phyloP scores from a whole-genome alignment of 202 grass and related monocot species.

The Schoenoplectus tabernaemontani region DNA sequence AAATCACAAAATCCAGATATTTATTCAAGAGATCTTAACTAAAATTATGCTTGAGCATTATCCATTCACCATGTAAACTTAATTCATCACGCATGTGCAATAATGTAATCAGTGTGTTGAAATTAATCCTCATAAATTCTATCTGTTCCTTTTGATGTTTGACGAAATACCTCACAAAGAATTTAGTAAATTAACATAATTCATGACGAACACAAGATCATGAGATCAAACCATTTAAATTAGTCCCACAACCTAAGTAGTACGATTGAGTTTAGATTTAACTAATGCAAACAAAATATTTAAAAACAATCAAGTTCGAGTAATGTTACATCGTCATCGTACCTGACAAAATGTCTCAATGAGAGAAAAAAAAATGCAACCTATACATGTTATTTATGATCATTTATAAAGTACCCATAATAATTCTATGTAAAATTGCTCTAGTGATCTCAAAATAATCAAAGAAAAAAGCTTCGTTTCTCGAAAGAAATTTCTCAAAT shows the following conservation, averaged over 20 bases:
- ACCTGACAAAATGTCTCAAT: conserved; percentile 9
- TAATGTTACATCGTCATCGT: background rate
- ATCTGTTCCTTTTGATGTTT: background rate
- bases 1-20: background rate
- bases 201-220: background rate
- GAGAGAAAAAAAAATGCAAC: background rate
- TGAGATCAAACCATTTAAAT: background rate
- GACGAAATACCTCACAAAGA: background rate
- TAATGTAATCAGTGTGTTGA: background rate
- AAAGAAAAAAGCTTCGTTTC: background rate
- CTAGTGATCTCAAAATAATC: background rate
- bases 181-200: background rate
- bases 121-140: background rate
- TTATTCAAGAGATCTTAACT: background rate
- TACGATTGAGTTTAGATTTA: background rate
- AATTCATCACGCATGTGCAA: background rate
- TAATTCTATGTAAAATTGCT: background rate
- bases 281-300: background rate
- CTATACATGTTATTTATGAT: background rate
- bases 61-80: background rate
- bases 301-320: background rate
- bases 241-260: background rate
- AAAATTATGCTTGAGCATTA: background rate
- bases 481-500: background rate
- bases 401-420: background rate